phyloP scores from a whole-genome alignment of 768 basidiomycete genomes.

The Tulasnella sp. region DNA sequence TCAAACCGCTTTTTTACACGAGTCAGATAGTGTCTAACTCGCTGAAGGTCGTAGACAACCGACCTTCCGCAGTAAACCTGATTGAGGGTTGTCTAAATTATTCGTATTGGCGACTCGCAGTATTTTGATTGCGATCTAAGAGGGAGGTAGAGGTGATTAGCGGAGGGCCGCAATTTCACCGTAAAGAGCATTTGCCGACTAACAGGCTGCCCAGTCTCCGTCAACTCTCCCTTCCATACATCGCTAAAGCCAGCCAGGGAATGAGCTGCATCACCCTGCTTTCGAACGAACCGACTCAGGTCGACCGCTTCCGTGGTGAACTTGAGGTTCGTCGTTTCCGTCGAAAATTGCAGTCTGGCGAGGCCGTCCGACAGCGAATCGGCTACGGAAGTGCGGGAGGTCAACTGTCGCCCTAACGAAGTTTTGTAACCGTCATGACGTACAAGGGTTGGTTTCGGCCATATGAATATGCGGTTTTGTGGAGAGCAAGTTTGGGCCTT shows the following conservation, averaged over 20 bases:
- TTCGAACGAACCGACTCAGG: background rate
- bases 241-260: background rate
- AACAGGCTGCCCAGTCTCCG: background rate
- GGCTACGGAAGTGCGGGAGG: background rate
- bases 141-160: background rate
- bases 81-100: background rate
- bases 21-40: background rate
- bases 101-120: background rate
- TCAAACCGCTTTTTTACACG: background rate
- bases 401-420: background rate
- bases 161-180: too few relatives aligned
- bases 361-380: background rate
- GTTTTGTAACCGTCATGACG: background rate
- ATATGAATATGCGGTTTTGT: background rate
- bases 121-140: constrained; percentile 8
- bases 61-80: background rate
- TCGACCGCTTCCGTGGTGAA: background rate
- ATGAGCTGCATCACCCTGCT: background rate
- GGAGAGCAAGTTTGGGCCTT: background rate
- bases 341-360: background rate
- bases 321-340: background rate
- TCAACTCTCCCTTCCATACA: background rate
- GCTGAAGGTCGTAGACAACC: background rate
- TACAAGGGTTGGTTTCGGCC: background rate
- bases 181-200: background rate